Evolutionary conservation across 306 rosid species (phyloP).

Genomic region (Cucurbita argyrosperma): DNA sequence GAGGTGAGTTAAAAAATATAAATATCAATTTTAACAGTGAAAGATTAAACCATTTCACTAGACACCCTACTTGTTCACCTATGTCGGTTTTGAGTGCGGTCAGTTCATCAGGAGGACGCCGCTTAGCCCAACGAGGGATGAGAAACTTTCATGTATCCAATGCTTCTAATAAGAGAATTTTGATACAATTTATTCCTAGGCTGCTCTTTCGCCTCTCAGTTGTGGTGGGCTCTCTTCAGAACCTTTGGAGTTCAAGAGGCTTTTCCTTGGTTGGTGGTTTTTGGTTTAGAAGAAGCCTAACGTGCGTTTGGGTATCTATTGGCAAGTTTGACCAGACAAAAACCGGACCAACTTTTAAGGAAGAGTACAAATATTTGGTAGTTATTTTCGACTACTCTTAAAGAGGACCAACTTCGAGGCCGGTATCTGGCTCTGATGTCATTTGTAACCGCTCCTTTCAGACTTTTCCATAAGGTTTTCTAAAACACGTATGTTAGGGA

Average conservation of each 20-base stretch:
- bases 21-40: too few species aligned
- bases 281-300: not conserved
- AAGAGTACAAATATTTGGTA: not conserved
- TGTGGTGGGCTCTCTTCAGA: not conserved
- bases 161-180: not conserved
- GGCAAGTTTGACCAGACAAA: not conserved
- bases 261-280: not conserved
- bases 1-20: too few species aligned
- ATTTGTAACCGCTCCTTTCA: too few species aligned
- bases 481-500: too few species aligned
- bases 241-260: not conserved
- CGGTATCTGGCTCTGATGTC: too few species aligned
- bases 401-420: too few species aligned
- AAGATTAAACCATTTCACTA: too few species aligned
- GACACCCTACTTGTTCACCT: too few species aligned
- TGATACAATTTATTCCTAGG: not conserved
- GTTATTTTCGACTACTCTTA: not conserved
- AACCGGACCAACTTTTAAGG: not conserved
- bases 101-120: too few species aligned
- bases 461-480: too few species aligned
- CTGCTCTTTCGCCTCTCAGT: not conserved
- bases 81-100: too few species aligned
- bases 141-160: not conserved
- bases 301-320: not conserved
- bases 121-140: not conserved